phyloP scores from a whole-genome alignment of 768 basidiomycete species.

The Galerina sulciceps region DNA sequence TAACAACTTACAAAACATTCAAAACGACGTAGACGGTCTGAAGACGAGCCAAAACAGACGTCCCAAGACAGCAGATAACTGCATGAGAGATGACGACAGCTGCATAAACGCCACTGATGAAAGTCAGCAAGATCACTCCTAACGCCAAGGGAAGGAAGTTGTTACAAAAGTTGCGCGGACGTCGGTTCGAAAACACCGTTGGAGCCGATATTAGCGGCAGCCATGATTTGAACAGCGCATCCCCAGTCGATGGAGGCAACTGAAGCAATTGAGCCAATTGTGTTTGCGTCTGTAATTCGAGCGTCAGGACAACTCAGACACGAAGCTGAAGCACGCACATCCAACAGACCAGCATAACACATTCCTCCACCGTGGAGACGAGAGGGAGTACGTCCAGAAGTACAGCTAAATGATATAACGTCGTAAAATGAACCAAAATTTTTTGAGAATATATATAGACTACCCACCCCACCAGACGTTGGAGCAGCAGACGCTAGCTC shows the following conservation, averaged over 20 bases:
- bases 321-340: slow-evolving; percentile 34
- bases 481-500: slow-evolving; percentile 74
- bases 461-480: slow-evolving; percentile 67
- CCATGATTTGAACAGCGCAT: slow-evolving; percentile 65
- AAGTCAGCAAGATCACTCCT: background rate
- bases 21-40: slow-evolving; percentile 75
- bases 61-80: slow-evolving; percentile 69
- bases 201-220: slow-evolving; percentile 63
- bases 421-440: background rate
- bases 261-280: slow-evolving; percentile 52
- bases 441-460: background rate
- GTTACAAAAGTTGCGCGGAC: slow-evolving; percentile 49
- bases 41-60: slow-evolving; percentile 64
- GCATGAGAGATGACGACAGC: slow-evolving; percentile 67
- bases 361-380: slow-evolving; percentile 46
- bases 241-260: slow-evolving; percentile 71
- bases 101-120: slow-evolving; percentile 64
- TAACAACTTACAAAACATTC: slow-evolving; percentile 58
- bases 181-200: slow-evolving; percentile 45
- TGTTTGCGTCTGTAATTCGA: slow-evolving; percentile 45
- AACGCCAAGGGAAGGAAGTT: slow-evolving; percentile 1
- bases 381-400: slow-evolving; percentile 54
- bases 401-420: slow-evolving; percentile 39
- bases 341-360: slow-evolving; percentile 60
- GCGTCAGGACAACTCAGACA: background rate